Base-by-base conservation (phyloP, 768 basidiomycete genomes). In the Cystobasidiopsis lactophilus region DNA sequence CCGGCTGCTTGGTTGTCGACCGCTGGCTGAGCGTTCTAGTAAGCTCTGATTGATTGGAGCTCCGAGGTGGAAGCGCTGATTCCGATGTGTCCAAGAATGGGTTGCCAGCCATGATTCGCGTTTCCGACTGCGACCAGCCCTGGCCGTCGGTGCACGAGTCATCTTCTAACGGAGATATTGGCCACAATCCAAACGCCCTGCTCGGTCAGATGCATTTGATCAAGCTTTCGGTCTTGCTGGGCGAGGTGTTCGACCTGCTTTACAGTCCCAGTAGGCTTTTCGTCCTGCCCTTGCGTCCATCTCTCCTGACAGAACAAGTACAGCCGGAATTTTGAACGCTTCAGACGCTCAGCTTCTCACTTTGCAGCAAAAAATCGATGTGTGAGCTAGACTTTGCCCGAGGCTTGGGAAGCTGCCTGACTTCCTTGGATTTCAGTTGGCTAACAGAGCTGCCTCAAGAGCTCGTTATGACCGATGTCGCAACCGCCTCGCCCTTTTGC, bases 121-220 rank as follows among this genome's bases (percentile, higher is more conserved):
- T 24, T 19, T 78, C 82, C 59, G 93, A 98, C 66, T 98, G 93
- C 66, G 91, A 98, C 66, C 82, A 84, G 3, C 79, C 88, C 51
- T 71, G 93, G 31, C 89, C 89, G 1, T 85, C 85, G 7, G 84
- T 84, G 1, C 86, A 84, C 40, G 80, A 85, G 61, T 64, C 68
- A 62, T 21, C 51, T 57, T 16, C 63, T 64, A 5, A 73, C 75
- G 14, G 72, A 75, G 52, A 77, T 80, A 64, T 66, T 82, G 55
- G 63, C 62, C 58, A 18, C 58, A 19, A 43, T 53, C 31, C 52
- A 50, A 11, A 52, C 57, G 1, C 65, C 66, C 1, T 65, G 62
- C 53, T 58, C 63, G 10, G 88, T 88, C 67, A 76, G 85, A 71
- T 79, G 83, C 62, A 85, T 93, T 78, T 96, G 56, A 79, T 91